Conservation (phyloP, 2,329 filamentous ascomycete species). For the Aspergillus ibericus region DNA sequence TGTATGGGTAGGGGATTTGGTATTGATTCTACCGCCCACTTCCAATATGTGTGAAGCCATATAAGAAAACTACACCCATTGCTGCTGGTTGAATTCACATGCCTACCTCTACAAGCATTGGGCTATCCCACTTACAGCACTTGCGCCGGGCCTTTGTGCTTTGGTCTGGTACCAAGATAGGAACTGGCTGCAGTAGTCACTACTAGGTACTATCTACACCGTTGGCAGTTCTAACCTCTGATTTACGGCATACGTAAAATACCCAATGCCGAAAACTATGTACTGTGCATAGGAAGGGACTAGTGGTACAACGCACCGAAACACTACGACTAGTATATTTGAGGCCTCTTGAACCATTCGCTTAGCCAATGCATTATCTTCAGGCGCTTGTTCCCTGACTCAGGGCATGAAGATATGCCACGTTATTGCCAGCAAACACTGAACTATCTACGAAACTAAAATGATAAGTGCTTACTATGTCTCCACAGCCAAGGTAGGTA, state of each 20-base stretch:
- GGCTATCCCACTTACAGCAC: conserved; percentile 18
- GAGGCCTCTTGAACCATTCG: neutral
- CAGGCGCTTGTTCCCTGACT: neutral
- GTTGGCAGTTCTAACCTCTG: neutral
- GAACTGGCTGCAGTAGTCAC: conserved; percentile 20
- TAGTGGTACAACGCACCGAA: neutral
- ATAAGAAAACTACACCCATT: neutral
- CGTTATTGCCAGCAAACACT: neutral
- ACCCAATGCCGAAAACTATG: neutral
- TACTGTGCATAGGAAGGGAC: too few species aligned
- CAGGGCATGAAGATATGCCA: neutral
- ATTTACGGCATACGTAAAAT: neutral
- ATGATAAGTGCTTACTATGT: neutral
- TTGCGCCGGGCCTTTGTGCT: conserved; percentile 19
- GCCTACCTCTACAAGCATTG: conserved; percentile 9
- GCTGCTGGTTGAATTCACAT: conserved; percentile 9
- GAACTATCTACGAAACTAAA: neutral
- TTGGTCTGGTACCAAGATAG: conserved; percentile 17
- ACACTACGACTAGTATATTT: neutral
- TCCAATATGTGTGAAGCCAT: too few species aligned
- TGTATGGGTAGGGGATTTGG: neutral
- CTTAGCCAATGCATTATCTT: neutral
- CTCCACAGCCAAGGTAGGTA: neutral
- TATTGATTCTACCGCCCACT: conserved; percentile 2
- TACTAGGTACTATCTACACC: neutral